phyloP scores from a whole-genome alignment of 1,284 basidiomycete genomes.

The Vanrija sp. region DNA sequence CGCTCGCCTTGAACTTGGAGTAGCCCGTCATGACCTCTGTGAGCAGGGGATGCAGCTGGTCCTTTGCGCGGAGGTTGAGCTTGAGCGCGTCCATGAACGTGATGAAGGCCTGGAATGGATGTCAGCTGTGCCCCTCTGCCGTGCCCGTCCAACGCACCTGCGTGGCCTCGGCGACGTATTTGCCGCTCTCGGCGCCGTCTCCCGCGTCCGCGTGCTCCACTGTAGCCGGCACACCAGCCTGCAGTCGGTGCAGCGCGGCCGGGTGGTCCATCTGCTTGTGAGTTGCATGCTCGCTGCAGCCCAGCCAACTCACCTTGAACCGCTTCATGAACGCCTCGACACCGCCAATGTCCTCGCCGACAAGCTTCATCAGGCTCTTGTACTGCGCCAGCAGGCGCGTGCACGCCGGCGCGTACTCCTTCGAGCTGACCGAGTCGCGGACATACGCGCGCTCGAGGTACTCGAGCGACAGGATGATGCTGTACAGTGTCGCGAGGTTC shows the following conservation, averaged over 20 bases:
- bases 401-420: slow-evolving; percentile 95
- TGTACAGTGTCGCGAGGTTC: slow-evolving; percentile 83
- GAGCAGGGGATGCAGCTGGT: slow-evolving; percentile 90
- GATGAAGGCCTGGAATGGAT: slow-evolving; percentile 73
- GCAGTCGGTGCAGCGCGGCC: slow-evolving; percentile 82
- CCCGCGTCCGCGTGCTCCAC: slow-evolving; percentile 84
- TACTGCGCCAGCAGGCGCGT: slow-evolving; percentile 88
- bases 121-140: neutral
- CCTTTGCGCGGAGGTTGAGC: slow-evolving; percentile 86
- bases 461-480: slow-evolving; percentile 85
- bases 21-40: slow-evolving; percentile 92
- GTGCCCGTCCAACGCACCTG: slow-evolving; percentile 58
- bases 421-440: slow-evolving; percentile 81
- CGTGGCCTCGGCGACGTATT: slow-evolving; percentile 98
- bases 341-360: slow-evolving; percentile 74
- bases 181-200: slow-evolving; percentile 77
- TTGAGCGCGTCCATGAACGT: slow-evolving; percentile 98
- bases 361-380: slow-evolving; percentile 92
- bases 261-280: slow-evolving; percentile 82
- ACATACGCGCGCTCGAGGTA: slow-evolving; percentile 95
- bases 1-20: slow-evolving; percentile 84
- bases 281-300: neutral
- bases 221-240: slow-evolving; percentile 92
- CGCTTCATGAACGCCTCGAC: slow-evolving; percentile 87
- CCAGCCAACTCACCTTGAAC: slow-evolving; percentile 63